Conservation (phyloP, 345 rosid species). For the Stellera chamaejasme region DNA sequence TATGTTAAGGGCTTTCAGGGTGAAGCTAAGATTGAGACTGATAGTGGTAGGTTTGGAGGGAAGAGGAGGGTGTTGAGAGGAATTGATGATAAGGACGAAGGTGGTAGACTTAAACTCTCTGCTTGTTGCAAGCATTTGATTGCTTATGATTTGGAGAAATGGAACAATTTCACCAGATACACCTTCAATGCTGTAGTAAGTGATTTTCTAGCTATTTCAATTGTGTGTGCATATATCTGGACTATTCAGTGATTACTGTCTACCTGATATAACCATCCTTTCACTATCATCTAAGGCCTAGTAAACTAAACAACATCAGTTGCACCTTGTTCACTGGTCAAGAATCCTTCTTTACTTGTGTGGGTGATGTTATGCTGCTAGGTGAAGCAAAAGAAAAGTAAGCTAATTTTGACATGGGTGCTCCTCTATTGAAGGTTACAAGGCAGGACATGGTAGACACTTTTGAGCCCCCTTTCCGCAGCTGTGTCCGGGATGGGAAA, state of each 20-base stretch:
- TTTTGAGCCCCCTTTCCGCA: conserved; percentile 70
- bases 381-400: background rate
- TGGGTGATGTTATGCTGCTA: background rate
- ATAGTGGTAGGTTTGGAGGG: conserved; percentile 11
- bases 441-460: conserved; percentile 84
- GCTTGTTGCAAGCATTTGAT: conserved; percentile 94
- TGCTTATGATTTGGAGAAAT: conserved; percentile 89
- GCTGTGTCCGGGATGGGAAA: conserved; percentile 69
- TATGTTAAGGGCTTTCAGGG: conserved; percentile 77
- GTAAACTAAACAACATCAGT: too few relatives aligned
- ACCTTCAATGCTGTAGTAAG: conserved; percentile 83
- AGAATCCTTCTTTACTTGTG: background rate
- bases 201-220: background rate
- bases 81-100: conserved; percentile 23
- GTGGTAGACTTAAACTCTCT: conserved; percentile 60
- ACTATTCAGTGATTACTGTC: background rate
- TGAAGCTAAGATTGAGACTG: conserved; percentile 20
- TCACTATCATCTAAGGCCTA: background rate
- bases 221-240: background rate
- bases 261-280: background rate
- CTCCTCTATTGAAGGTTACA: conserved; percentile 44
- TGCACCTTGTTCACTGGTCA: background rate
- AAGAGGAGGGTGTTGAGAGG: conserved; percentile 23
- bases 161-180: conserved; percentile 71
- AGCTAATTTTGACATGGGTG: background rate